Percentiles rank a stretch among this genome's conserved stretches.
These are phyloP conservation scores for Colletotrichum kahawae DNA, from an alignment of 2,329 filamentous ascomycete species.

Conservation along the genomic window DNA sequence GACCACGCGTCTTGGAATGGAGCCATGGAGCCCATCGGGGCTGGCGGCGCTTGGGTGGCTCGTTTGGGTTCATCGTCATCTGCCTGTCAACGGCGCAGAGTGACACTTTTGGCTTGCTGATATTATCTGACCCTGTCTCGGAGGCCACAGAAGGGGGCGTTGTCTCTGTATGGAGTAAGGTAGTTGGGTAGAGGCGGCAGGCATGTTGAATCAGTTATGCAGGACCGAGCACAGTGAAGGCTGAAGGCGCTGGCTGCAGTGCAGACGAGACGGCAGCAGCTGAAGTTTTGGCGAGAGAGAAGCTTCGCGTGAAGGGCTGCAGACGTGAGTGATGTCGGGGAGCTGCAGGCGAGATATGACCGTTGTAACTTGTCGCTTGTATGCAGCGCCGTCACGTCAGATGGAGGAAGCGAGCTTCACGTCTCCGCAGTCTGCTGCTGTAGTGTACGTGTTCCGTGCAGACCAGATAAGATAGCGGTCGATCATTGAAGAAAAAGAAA, in stretches of 20 bases:
- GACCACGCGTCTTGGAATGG: neutral
- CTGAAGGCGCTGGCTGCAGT: neutral
- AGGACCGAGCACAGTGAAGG: neutral
- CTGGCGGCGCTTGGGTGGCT: neutral
- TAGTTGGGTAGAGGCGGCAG: neutral
- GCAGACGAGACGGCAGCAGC: neutral
- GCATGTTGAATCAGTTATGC: slow-evolving; percentile 13
- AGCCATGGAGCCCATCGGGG: neutral
- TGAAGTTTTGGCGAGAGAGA: neutral
- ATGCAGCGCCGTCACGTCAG: slow-evolving; percentile 1
- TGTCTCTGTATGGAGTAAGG: neutral
- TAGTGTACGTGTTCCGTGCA: neutral
- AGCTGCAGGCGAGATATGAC: slow-evolving; percentile 15
- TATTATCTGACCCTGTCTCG: slow-evolving; percentile 8
- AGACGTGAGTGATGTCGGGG: neutral
- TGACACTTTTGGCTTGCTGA: neutral
- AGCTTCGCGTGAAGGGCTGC: neutral
- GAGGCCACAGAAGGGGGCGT: neutral
- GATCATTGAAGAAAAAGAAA: slow-evolving; percentile 4
- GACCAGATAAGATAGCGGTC: neutral
- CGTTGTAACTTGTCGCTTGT: neutral
- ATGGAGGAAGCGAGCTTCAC: neutral
- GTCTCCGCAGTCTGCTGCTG: neutral
- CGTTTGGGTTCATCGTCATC: neutral
- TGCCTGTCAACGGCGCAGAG: neutral